Base-by-base conservation (phyloP, 352 stramenopile genomes). In the Phytopythium oedochilum region DNA sequence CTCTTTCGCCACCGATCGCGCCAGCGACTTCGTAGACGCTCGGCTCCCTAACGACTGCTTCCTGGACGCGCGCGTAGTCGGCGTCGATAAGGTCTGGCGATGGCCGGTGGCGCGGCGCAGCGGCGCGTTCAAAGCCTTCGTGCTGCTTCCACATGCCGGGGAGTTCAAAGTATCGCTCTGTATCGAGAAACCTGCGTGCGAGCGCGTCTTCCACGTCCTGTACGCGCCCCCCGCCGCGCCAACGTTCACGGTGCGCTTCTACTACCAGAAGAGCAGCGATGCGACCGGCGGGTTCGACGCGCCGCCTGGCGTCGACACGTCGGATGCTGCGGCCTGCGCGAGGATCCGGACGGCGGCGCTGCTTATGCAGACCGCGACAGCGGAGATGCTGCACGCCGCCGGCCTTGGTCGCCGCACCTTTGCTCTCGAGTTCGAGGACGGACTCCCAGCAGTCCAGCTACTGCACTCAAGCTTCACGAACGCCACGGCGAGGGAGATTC, bases 211-310 rank as follows among this genome's bases (percentile, higher is more conserved):
- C 43, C 56, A 52, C 18, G 45, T 85, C 28, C 63, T 66, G 52
- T 86, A 83, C 49, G 42, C 42, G 32, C 69, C 55, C 5, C 60
- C 59, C 1, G n/a, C 40, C 0, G 44, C 67, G 23, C 70, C 68
- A 18, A 57, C 54, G 11, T 75, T 71, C 35, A 50, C 79, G 14
- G 73, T 89, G 23, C 74, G 71, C 29, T 89, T 89, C 42, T 78
- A 89, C 66, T 89, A 86, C 53, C 78, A 89, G 59, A 79, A 73
- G 51, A 75, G 75, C 51, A 60, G 28, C 3, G 78, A 89, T 47
- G 64, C 66, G 12, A 43, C 14, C 20, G 62, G 83, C 22, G 74
- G 78, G 15, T 89, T 89, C 53, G 78, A 89, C 29, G 74, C 78
- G 3, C 76, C 78, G 0, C 62, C 51, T 0, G 70, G 70, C 4